Conservation (phyloP, 1,284 basidiomycete species). For the Lentinula novae-zelandiae region DNA sequence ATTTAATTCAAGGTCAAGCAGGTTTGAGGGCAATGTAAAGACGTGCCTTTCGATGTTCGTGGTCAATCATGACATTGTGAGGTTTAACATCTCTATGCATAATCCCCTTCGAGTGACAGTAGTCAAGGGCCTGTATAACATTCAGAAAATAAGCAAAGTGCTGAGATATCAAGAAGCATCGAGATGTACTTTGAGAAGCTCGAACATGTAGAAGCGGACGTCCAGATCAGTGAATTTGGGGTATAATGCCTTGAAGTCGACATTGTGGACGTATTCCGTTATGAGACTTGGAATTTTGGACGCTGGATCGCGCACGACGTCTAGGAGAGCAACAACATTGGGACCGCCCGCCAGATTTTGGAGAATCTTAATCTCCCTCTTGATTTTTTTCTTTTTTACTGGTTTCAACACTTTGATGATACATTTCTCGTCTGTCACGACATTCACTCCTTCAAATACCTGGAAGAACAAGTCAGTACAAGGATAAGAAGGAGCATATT, state of each 20-base stretch:
- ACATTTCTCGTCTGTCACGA: constrained; percentile 91
- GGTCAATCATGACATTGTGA: constrained; percentile 99
- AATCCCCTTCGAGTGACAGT: constrained; percentile 97
- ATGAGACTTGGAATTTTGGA: constrained; percentile 97
- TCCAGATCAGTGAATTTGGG: constrained; percentile 94
- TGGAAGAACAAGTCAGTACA: constrained; percentile 26
- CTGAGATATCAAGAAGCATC: constrained; percentile 5
- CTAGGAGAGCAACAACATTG: constrained; percentile 85
- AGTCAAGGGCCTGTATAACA: constrained; percentile 80
- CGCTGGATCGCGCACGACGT: constrained; percentile 91
- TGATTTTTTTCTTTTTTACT: constrained; percentile 99
- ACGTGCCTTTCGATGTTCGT: constrained; percentile 87
- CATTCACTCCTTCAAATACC: constrained; percentile 98
- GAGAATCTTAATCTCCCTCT: constrained; percentile 98
- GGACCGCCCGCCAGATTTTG: constrained; percentile 97
- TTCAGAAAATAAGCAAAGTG: constrained; percentile 7
- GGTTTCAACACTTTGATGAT: constrained; percentile 99
- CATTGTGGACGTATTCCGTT: constrained; percentile 98
- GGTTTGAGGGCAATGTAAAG: background rate
- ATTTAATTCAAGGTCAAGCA: background rate
- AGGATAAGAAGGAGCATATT: constrained; percentile 12
- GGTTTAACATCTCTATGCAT: constrained; percentile 99
- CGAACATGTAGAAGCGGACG: constrained; percentile 95
- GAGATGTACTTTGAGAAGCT: constrained; percentile 81
- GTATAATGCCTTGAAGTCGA: constrained; percentile 97